Base-by-base conservation (phyloP, 179 eudicot species). In the Nepenthes alata region DNA sequence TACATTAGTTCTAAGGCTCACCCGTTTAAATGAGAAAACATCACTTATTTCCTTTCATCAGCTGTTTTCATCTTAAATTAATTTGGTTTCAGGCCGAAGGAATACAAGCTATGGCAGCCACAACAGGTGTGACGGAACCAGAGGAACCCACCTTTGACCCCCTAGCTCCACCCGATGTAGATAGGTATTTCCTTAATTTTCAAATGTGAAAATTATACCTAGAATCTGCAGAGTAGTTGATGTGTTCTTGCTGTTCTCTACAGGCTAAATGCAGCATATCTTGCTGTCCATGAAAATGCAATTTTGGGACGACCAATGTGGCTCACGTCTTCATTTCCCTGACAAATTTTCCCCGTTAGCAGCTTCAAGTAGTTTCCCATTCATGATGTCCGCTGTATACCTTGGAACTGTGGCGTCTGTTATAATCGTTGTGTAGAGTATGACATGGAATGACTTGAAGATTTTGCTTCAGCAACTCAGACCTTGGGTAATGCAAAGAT, bases 101-200 rank as follows among this genome's bases (percentile, higher is more conserved):
- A 44, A 78, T 77, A 61, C 97, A 77, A 55, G 96, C 89, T 63
- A 71, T 81, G 80, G 69, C 73, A 11, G 74, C 85, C n/a, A 69
- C 69, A 54, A 66, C 82, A 47, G 74, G 78, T 44, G 67, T 68
- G 41, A 72, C 73, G 76, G 98, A 91, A 69, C 96, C 82, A 15
- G 89, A 81, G 66, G 98, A 93, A 67, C 47, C 62, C 25, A 25
- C 25, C 1, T 81, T 74, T 66, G 98, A 93, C 80, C 98, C 96
- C 37, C 68, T 89, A 67, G 98, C 96, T 58, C 79, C 93, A 61
- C 95, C 95, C 10, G 96, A 89, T 74, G 93, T 93, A 65, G 93
- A 93, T 77, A 78, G 84, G 98, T 93, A 77, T 39, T 65, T 52
- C 68, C 67, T 37, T 49, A 44, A 3, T 55, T 61, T 11, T 34